phyloP scores from a whole-genome alignment of 306 rosid genomes.

The Quercus robur region DNA sequence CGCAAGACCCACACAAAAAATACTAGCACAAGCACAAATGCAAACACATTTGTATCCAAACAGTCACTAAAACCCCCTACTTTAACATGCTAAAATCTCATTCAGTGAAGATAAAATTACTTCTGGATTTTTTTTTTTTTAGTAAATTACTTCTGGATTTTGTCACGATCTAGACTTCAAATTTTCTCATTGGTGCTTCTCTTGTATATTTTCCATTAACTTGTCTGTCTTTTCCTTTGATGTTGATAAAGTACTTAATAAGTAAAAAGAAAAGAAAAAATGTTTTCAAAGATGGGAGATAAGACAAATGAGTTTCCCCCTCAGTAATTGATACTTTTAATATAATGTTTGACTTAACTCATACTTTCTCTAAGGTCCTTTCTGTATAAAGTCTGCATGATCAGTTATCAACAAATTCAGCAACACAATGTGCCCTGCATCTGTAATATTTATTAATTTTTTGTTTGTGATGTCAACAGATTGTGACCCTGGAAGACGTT shows the following conservation, averaged over 20 bases:
- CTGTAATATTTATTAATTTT: neutral
- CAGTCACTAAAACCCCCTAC: too few species aligned
- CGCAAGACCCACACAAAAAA: too few species aligned
- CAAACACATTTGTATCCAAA: too few species aligned
- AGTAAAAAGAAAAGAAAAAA: neutral
- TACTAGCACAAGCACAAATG: too few species aligned
- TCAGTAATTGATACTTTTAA: neutral
- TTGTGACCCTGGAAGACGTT: slow-evolving; percentile 91
- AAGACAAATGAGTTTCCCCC: neutral
- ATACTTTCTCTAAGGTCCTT: slow-evolving; percentile 2
- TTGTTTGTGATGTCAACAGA: slow-evolving; percentile 38
- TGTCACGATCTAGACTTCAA: neutral
- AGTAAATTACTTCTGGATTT: neutral
- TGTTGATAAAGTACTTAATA: neutral
- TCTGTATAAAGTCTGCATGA: slow-evolving; percentile 1
- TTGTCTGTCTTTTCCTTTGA: neutral
- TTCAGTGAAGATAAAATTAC: too few species aligned
- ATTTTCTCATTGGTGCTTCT: neutral
- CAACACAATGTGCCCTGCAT: slow-evolving; percentile 1
- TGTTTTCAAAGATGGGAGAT: neutral
- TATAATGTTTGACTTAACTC: neutral
- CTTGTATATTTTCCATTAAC: neutral
- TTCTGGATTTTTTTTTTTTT: neutral
- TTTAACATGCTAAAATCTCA: too few species aligned
- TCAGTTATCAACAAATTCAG: slow-evolving; percentile 8